Conservation (phyloP, 2,329 filamentous ascomycete species). For the Aspergillus thermomutatus region DNA sequence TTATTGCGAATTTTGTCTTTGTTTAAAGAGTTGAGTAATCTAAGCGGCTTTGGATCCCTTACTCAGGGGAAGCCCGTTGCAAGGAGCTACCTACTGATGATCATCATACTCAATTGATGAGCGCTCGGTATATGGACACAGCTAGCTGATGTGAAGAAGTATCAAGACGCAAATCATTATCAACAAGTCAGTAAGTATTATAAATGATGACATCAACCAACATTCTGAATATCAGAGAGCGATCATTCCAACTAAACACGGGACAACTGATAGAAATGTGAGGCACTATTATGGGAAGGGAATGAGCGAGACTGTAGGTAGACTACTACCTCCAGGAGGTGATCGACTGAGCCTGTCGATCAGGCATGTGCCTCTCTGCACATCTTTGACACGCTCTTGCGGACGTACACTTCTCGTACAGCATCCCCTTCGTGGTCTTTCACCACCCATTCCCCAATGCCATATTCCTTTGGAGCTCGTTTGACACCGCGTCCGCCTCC, state of each 20-base stretch:
- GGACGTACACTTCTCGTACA: conserved; percentile 65
- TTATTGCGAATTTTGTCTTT: not conserved
- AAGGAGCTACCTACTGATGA: not conserved
- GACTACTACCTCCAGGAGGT: not conserved
- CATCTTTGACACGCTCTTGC: conserved; percentile 36
- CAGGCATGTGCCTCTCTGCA: conserved; percentile 22
- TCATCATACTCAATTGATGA: not conserved
- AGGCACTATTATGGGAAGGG: not conserved
- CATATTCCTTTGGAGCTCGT: conserved; percentile 57
- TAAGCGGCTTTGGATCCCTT: not conserved
- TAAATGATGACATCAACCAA: not conserved
- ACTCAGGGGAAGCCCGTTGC: too few relatives aligned
- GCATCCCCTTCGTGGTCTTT: conserved; percentile 62
- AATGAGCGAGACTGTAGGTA: not conserved
- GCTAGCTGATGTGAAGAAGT: too few relatives aligned
- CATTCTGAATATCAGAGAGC: not conserved
- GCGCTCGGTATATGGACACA: not conserved
- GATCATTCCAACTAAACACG: not conserved
- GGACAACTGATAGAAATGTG: too few relatives aligned
- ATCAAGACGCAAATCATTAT: too few relatives aligned
- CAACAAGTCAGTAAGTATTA: not conserved
- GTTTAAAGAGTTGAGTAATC: not conserved
- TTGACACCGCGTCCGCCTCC: conserved; percentile 70
- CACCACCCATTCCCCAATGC: conserved; percentile 71
- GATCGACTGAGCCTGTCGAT: not conserved